These are phyloP conservation scores for Starmera dryadoides DNA, from an alignment of 805 yeast genomes.

Conservation along the genomic window DNA sequence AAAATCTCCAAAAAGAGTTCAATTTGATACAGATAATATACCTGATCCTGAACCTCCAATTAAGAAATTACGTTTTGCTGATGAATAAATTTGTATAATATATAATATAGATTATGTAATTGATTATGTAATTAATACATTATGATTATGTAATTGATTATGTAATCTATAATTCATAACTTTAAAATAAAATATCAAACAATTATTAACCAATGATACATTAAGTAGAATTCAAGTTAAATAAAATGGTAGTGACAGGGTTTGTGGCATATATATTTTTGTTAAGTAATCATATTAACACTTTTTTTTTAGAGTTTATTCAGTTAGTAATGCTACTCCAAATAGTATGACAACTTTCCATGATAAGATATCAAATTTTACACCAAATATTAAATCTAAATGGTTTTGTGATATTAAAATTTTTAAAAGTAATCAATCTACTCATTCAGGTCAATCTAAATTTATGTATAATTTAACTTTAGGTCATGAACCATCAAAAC, in stretches of 20 bases:
- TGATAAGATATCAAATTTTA: conserved; percentile 60
- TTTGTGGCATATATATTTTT: background rate
- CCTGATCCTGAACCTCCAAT: background rate
- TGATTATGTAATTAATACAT: too few relatives aligned
- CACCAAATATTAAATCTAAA: conserved; percentile 52
- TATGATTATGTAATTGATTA: too few relatives aligned
- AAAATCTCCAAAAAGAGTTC: background rate
- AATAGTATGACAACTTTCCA: conserved; percentile 62
- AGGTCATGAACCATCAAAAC: conserved; percentile 11
- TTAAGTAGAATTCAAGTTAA: too few relatives aligned
- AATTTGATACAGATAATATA: background rate
- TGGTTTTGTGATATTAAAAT: conserved; percentile 69
- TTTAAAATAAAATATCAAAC: too few relatives aligned
- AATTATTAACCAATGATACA: too few relatives aligned
- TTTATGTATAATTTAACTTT: conserved; percentile 8
- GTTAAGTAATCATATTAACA: background rate
- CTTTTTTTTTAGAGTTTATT: conserved; percentile 24
- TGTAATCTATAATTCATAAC: too few relatives aligned
- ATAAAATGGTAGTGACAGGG: conserved; percentile 5
- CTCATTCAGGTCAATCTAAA: conserved; percentile 23
- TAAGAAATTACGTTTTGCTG: conserved; percentile 11
- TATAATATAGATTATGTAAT: too few relatives aligned
- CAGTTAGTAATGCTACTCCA: conserved; percentile 40
- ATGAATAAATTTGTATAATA: background rate
- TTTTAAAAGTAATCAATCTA: conserved; percentile 51